A percentile compares a stretch with the other conserved stretches of the same genome.
Conservation (phyloP, 371 early-diverging fungal species). For the Mycotypha africana region DNA sequence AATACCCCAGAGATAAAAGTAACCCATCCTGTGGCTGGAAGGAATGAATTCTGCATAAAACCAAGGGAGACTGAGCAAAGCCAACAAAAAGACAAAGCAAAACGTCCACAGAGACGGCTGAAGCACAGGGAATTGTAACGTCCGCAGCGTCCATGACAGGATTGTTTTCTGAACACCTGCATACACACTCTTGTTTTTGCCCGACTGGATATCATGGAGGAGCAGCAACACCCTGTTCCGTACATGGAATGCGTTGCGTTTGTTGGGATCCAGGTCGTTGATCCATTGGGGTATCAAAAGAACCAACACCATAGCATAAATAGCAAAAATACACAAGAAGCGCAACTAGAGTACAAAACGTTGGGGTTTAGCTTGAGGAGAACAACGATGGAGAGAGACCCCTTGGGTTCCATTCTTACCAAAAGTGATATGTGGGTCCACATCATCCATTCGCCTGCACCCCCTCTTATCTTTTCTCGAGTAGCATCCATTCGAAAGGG, state of each 20-base stretch:
- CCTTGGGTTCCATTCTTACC: conserved; percentile 29
- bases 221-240: conserved; percentile 14
- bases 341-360: conserved; percentile 17
- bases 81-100: conserved; percentile 35
- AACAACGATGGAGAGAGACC: no score
- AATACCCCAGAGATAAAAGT: conserved; percentile 61
- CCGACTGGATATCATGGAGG: conserved; percentile 27
- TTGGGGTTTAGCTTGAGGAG: no score
- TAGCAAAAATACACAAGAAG: conserved; percentile 17
- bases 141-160: conserved; percentile 27
- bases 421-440: conserved; percentile 43
- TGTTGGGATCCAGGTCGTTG: conserved; percentile 7
- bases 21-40: conserved; percentile 33
- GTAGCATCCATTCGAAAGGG: conserved; percentile 62
- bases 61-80: conserved; percentile 47
- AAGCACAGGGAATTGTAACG: conserved; percentile 21
- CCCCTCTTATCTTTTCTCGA: conserved; percentile 54
- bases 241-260: background rate
- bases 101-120: conserved; percentile 36
- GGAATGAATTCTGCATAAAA: conserved; percentile 53
- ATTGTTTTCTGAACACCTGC: conserved; percentile 18
- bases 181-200: conserved; percentile 6
- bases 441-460: conserved; percentile 77
- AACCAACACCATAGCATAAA: conserved; percentile 14
- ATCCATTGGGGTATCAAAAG: conserved; percentile 35